Evolutionary conservation across 805 yeast genomes (phyloP).

Genomic region (Ogataea glucozyma): DNA sequence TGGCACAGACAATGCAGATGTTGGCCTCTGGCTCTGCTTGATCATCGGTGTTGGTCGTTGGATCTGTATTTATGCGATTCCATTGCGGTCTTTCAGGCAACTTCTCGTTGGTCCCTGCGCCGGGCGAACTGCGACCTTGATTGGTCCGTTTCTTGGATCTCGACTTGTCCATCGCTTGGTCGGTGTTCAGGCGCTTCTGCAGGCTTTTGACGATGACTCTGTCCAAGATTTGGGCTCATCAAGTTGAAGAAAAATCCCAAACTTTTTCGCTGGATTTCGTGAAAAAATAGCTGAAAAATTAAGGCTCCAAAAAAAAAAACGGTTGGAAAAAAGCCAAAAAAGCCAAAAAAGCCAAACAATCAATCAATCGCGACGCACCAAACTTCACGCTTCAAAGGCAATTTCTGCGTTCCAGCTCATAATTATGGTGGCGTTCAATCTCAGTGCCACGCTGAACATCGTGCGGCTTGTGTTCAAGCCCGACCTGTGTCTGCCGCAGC

Average conservation of each 20-base stretch:
- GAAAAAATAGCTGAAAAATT: neutral
- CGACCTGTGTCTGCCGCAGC: slow-evolving; percentile 67
- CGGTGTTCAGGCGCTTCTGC: neutral
- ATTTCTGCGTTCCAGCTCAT: neutral
- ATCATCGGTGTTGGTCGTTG: neutral
- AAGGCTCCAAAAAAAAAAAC: neutral
- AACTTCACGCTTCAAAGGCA: neutral
- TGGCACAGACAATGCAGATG: slow-evolving; percentile 83
- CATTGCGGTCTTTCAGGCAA: neutral
- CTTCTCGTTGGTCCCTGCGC: neutral
- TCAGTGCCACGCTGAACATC: slow-evolving; percentile 76
- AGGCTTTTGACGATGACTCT: too few relatives aligned
- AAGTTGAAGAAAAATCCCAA: too few relatives aligned
- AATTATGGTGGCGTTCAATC: slow-evolving; percentile 39
- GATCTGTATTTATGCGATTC: slow-evolving; percentile 5
- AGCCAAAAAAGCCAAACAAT: neutral
- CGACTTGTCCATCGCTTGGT: neutral
- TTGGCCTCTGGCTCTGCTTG: slow-evolving; percentile 10
- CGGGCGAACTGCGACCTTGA: neutral
- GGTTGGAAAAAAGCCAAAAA: slow-evolving; percentile 1
- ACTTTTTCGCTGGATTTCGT: neutral
- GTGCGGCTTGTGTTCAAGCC: slow-evolving; percentile 62
- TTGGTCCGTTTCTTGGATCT: neutral
- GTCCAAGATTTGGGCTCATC: too few relatives aligned
- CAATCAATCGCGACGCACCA: neutral